These are phyloP conservation scores for Dactylellina cionopaga DNA, from an alignment of 2,329 filamentous ascomycete genomes.

Conservation along the genomic window DNA sequence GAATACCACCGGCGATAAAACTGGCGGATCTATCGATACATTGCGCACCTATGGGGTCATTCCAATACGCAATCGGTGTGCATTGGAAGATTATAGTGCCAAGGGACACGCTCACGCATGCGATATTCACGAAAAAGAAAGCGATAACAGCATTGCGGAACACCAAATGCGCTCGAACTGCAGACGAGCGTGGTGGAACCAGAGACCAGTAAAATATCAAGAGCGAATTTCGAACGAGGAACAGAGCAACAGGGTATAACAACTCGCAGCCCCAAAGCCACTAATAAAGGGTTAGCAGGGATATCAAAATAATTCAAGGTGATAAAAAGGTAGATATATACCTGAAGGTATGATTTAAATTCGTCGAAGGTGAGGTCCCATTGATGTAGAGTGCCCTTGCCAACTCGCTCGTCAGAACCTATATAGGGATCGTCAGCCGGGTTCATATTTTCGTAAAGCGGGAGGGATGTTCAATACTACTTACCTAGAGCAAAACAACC, in stretches of 20 bases:
- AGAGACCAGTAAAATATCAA: conserved; percentile 52
- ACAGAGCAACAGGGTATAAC: conserved; percentile 35
- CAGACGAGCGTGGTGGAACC: conserved; percentile 41
- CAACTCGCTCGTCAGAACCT: conserved; percentile 48
- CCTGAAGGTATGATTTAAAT: conserved; percentile 39
- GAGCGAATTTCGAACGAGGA: conserved; percentile 37
- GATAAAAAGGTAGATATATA: neutral
- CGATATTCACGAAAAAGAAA: conserved; percentile 47
- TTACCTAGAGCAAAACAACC: conserved; percentile 42
- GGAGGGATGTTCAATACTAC: neutral
- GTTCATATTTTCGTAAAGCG: neutral
- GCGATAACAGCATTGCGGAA: conserved; percentile 46
- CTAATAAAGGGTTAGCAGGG: conserved; percentile 1
- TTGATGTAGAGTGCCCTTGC: conserved; percentile 47
- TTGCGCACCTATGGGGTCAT: conserved; percentile 57
- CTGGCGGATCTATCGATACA: conserved; percentile 66
- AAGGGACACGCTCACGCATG: conserved; percentile 38
- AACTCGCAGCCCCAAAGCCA: conserved; percentile 48
- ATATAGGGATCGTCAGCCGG: neutral
- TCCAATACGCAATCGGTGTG: conserved; percentile 60
- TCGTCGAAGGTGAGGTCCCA: conserved; percentile 45
- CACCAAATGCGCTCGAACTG: conserved; percentile 33
- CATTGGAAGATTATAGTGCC: conserved; percentile 61
- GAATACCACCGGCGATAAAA: conserved; percentile 67
- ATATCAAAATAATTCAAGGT: neutral